A percentile compares a stretch with the other conserved stretches of the same genome.
These are phyloP conservation scores for Candida patagonica DNA, from an alignment of 805 yeast species.

Conservation along the genomic window DNA sequence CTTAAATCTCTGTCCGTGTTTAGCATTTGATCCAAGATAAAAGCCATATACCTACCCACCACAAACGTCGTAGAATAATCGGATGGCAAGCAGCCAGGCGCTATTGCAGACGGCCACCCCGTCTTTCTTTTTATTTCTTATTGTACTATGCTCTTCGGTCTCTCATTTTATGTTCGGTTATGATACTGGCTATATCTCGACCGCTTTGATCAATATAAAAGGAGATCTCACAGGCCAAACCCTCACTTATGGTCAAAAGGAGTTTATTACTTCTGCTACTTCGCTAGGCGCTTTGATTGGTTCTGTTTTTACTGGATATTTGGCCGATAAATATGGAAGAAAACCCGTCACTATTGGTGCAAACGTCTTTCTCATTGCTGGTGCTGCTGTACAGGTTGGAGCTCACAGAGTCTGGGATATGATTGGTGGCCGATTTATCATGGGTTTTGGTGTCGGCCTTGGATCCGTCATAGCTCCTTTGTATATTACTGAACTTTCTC, in stretches of 20 bases:
- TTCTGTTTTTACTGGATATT: slow-evolving; percentile 68
- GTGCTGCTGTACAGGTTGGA: slow-evolving; percentile 76
- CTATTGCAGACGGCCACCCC: slow-evolving; percentile 1
- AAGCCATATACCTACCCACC: no score
- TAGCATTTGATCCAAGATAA: no score
- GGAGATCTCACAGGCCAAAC: slow-evolving; percentile 47
- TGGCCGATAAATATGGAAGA: slow-evolving; percentile 79
- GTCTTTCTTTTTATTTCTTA: neutral
- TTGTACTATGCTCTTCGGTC: slow-evolving; percentile 2
- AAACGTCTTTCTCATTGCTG: slow-evolving; percentile 69
- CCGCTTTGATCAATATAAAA: slow-evolving; percentile 80
- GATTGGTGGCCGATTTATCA: slow-evolving; percentile 82
- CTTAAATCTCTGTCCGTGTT: no score
- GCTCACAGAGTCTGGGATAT: slow-evolving; percentile 80
- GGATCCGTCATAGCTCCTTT: slow-evolving; percentile 90
- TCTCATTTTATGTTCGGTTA: slow-evolving; percentile 55
- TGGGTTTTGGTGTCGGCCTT: slow-evolving; percentile 95
- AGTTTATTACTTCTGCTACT: slow-evolving; percentile 87
- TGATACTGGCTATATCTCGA: slow-evolving; percentile 93
- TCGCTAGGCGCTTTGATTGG: slow-evolving; percentile 87
- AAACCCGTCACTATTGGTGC: slow-evolving; percentile 75
- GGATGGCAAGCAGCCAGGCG: no score
- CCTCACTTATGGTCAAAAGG: slow-evolving; percentile 71
- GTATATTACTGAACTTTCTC: slow-evolving; percentile 86
- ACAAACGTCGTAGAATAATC: no score